Conservation (phyloP, 2,329 filamentous ascomycete genomes). For the Celoporthe dispersa region DNA sequence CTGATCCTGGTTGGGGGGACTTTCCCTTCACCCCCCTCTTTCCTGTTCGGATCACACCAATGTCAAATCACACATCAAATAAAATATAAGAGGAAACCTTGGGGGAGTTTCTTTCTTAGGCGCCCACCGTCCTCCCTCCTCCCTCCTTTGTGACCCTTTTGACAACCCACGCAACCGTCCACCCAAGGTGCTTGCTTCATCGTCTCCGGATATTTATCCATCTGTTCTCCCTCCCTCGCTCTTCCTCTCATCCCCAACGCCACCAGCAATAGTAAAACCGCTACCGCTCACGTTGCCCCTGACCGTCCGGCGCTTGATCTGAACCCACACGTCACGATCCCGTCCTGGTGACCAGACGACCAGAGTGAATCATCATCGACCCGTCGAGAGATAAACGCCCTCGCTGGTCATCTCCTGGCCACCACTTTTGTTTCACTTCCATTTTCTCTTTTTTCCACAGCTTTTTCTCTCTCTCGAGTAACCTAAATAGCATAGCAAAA, state of each 20-base stretch:
- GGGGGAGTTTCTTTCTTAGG: not conserved
- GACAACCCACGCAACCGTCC: not conserved
- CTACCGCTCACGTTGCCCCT: not conserved
- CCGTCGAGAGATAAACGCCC: not conserved
- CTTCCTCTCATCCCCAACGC: not conserved
- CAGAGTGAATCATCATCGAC: conserved; percentile 1
- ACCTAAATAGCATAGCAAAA: conserved; percentile 57
- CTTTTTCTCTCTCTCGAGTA: conserved; percentile 43
- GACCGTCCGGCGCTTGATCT: not conserved
- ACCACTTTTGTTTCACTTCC: conserved; percentile 22
- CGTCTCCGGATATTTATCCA: not conserved
- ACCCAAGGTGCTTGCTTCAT: not conserved
- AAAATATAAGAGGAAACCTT: not conserved
- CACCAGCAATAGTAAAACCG: not conserved
- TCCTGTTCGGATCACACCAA: conserved; percentile 8
- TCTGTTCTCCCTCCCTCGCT: not conserved
- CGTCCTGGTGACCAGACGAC: not conserved
- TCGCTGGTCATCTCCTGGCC: not conserved
- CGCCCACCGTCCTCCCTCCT: not conserved
- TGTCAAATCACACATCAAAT: conserved; percentile 1
- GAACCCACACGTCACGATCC: conserved; percentile 4
- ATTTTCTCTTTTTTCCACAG: conserved; percentile 15
- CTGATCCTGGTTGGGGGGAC: not conserved
- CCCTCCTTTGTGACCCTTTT: not conserved
- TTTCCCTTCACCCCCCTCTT: conserved; percentile 9